phyloP scores from a whole-genome alignment of 257 asterid genomes.

The Nicotiana attenuata region DNA sequence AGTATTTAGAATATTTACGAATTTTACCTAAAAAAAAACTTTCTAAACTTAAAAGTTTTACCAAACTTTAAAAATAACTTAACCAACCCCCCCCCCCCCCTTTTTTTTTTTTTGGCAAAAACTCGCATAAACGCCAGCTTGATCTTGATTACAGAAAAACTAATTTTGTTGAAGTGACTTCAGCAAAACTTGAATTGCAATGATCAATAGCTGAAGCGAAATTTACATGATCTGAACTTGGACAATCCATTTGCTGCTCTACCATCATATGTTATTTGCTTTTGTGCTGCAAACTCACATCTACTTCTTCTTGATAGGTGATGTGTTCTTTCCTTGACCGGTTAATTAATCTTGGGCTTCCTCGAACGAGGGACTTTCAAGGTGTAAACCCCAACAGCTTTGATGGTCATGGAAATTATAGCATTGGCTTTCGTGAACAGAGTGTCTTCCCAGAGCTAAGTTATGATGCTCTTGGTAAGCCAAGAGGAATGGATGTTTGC shows the following conservation, averaged over 20 bases:
- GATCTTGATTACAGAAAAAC: neutral
- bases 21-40: too few species aligned
- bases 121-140: neutral
- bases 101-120: neutral
- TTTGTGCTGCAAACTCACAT: neutral
- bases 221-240: neutral
- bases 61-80: too few species aligned
- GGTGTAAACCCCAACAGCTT: conserved; percentile 88
- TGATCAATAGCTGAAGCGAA: neutral
- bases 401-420: conserved; percentile 91
- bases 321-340: conserved; percentile 92
- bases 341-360: conserved; percentile 86
- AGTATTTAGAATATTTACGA: too few species aligned
- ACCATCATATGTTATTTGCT: neutral
- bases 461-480: conserved; percentile 67
- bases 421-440: conserved; percentile 84
- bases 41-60: too few species aligned
- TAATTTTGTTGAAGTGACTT: neutral
- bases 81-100: too few species aligned
- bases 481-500: conserved; percentile 97
- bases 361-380: conserved; percentile 88
- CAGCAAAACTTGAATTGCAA: neutral
- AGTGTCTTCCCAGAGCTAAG: conserved; percentile 87
- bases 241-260: neutral
- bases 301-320: conserved; percentile 41